Evolutionary conservation across 345 rosid genomes (phyloP).

Genomic region (Pugionium dolabratum): DNA sequence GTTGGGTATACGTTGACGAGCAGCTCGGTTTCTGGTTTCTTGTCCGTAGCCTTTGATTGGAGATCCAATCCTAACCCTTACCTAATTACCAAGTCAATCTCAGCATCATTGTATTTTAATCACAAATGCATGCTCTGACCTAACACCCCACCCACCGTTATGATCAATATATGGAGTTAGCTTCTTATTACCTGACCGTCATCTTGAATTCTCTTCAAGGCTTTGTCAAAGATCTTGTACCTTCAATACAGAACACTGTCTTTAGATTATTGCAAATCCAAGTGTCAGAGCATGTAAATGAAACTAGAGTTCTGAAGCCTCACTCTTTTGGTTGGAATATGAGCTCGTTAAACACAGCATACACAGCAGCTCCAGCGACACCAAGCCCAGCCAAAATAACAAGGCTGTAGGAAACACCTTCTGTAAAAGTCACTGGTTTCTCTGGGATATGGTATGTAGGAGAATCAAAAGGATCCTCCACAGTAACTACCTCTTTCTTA

Average conservation of each 20-base stretch:
- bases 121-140: background rate
- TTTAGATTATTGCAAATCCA: constrained; percentile 18
- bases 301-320: constrained; percentile 35
- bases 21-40: constrained; percentile 93
- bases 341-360: constrained; percentile 86
- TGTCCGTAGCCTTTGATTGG: constrained; percentile 98
- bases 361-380: constrained; percentile 87
- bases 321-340: constrained; percentile 97
- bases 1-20: constrained; percentile 90
- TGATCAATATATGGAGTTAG: constrained; percentile 30
- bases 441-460: constrained; percentile 93
- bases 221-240: constrained; percentile 83
- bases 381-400: constrained; percentile 91
- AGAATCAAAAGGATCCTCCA: constrained; percentile 96
- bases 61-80: constrained; percentile 90
- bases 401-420: constrained; percentile 92
- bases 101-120: constrained; percentile 8
- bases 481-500: constrained; percentile 76
- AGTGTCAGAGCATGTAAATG: constrained; percentile 1
- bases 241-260: constrained; percentile 43
- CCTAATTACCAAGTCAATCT: constrained; percentile 49
- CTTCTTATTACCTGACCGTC: constrained; percentile 70
- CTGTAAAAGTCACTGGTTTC: constrained; percentile 87
- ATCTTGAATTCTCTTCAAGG: constrained; percentile 86
- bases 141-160: background rate